phyloP scores from a whole-genome alignment of 208 protist species.

The Wallacemonas sp. region DNA sequence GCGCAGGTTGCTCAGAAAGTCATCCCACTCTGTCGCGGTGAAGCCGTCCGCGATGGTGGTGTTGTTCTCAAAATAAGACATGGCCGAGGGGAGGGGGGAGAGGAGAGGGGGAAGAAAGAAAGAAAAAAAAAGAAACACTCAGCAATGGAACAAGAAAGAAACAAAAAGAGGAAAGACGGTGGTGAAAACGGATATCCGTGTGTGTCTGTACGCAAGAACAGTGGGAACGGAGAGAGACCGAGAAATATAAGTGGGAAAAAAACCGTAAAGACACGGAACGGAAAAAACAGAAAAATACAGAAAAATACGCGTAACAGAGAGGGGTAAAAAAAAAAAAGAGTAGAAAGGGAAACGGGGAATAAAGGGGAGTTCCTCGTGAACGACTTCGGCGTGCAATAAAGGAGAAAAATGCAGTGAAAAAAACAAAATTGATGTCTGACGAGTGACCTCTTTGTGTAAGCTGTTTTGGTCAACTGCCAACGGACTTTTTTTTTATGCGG shows the following conservation, averaged over 20 bases:
- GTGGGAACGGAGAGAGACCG: background rate
- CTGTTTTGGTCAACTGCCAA: no score
- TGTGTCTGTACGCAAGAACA: background rate
- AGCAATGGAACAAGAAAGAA: background rate
- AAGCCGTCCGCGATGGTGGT: background rate
- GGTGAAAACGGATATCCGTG: conserved; percentile 9
- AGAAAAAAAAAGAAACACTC: conserved; percentile 4
- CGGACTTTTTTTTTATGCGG: no score
- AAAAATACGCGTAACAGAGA: conserved; percentile 1
- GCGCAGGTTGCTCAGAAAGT: background rate
- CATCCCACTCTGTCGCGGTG: background rate
- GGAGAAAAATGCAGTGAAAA: background rate
- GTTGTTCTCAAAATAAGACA: background rate
- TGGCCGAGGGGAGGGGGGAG: background rate
- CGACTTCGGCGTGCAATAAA: conserved; percentile 11
- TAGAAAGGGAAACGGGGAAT: conserved; percentile 2
- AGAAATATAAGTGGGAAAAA: background rate
- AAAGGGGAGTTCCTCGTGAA: no score
- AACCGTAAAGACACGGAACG: background rate
- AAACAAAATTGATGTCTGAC: conserved; percentile 1
- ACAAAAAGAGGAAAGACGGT: conserved; percentile 6
- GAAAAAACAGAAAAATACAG: conserved; percentile 20
- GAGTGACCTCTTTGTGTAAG: no score
- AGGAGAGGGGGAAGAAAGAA: conserved; percentile 15
- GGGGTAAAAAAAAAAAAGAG: conserved; percentile 9